Evolutionary conservation across 2,329 filamentous ascomycete genomes (phyloP), one percentile per base, ranked within the genome.

Genomic region (Tricladium varicosporioides): DNA sequence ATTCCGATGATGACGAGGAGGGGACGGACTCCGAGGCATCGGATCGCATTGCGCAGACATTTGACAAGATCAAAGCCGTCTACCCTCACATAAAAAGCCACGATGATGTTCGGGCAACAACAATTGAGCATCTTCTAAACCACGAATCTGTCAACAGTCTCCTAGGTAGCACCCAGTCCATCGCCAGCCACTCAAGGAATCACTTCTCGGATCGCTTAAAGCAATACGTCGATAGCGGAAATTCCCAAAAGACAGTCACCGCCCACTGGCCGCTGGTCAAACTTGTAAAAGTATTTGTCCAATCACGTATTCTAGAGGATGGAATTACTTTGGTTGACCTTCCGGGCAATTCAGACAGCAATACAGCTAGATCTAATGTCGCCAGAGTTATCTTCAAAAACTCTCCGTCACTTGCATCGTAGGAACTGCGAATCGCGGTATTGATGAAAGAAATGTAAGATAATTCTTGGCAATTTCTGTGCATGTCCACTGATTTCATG

Each of bases 21-120:
- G 66, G 69, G 32, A 72, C 74, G 0, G 68, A 69, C 2, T 60
- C 62, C 0, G 65, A 68, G 22, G 19, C 48, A 11, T 36, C 54
- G 2, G 14, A 33, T n/a, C 22, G 62, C 1, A 74, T 78, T 22
- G 72, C 74, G 4, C 32, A 43, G 5, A 42, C 47, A 9, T 76
- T 75, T 63, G 71, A 73, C 0, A 78, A 78, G 54, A 73, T 79
- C 31, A 71, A 72, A 51, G 71, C 72, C 2, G 71, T 79, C 2
- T 79, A 78, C 58, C 74, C 74, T 1, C 53, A 67, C 0, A 72
- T 70, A 51, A 70, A 53, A 7, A 18, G 44, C 63, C 11, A 53
- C 72, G 1, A 60, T 72, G 5, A 58, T 65, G 2, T 65, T 79
- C 2, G 72, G 74, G 70, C 40, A 1, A 43, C 27, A 4, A 51